Conservation (phyloP, 768 basidiomycete species). For the Russula griseocarnosa region DNA sequence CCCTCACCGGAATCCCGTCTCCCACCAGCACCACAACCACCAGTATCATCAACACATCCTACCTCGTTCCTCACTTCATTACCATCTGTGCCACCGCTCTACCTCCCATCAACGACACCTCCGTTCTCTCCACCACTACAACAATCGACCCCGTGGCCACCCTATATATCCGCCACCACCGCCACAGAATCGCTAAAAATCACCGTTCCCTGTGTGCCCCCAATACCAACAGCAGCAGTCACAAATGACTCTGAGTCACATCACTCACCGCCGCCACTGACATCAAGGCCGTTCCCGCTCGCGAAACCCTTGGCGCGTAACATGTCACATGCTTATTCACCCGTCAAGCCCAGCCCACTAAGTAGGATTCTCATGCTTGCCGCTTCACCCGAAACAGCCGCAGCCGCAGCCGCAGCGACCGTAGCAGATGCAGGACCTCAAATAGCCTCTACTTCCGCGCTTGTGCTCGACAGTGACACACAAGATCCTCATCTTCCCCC, state of each 20-base stretch:
- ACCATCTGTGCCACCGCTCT: constrained; percentile 5
- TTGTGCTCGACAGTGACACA: not conserved
- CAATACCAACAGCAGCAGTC: constrained; percentile 10
- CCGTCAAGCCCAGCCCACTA: constrained; percentile 73
- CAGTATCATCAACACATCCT: not conserved
- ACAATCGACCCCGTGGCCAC: not conserved
- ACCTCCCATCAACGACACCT: constrained; percentile 19
- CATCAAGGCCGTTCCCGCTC: constrained; percentile 53
- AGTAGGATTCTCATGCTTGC: constrained; percentile 73
- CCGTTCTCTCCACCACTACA: constrained; percentile 11
- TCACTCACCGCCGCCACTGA: constrained; percentile 19
- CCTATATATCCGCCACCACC: not conserved
- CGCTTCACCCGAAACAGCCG: constrained; percentile 48
- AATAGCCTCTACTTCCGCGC: constrained; percentile 5
- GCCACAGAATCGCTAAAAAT: not conserved
- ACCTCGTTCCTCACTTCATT: not conserved
- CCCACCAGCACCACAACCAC: constrained; percentile 37
- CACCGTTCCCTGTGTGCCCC: not conserved
- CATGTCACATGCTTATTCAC: constrained; percentile 80
- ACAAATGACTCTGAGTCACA: not conserved
- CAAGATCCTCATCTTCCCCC: not conserved
- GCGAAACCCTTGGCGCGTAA: constrained; percentile 65
- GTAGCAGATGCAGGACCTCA: not conserved
- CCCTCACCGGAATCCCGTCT: constrained; percentile 68
- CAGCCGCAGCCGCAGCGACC: constrained; percentile 17